These are phyloP conservation scores for Lactuca sativa DNA, from an alignment of 129 eudicot species.

Conservation along the genomic window DNA sequence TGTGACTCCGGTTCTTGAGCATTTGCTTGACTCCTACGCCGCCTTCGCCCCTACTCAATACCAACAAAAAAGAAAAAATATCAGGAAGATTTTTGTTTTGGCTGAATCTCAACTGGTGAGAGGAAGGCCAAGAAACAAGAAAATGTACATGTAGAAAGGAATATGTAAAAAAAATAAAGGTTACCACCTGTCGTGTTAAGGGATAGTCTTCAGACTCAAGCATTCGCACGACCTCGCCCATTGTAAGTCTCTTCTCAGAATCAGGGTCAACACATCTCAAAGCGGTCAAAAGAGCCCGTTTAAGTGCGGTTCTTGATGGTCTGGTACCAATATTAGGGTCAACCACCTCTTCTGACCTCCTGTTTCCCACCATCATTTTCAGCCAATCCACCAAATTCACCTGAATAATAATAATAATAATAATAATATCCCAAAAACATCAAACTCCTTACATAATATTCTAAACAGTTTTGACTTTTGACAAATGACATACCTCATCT, in stretches of 20 bases:
- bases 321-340: conserved; percentile 64
- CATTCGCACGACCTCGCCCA: conserved; percentile 89
- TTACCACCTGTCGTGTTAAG: conserved; percentile 77
- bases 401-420: conserved; percentile 27
- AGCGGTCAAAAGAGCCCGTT: conserved; percentile 80
- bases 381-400: conserved; percentile 88
- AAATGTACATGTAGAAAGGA: too few species aligned
- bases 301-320: conserved; percentile 77
- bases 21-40: conserved; percentile 45
- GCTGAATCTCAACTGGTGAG: not conserved
- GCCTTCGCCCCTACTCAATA: conserved; percentile 61
- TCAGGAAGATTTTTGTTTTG: not conserved
- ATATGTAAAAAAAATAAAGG: conserved; percentile 6
- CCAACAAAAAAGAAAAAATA: not conserved
- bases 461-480: not conserved
- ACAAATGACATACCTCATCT: conserved; percentile 51
- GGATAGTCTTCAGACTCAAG: conserved; percentile 86
- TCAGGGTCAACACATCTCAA: conserved; percentile 88
- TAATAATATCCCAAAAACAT: not conserved
- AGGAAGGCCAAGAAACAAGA: not conserved
- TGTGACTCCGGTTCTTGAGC: conserved; percentile 50
- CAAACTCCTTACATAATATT: not conserved
- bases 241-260: conserved; percentile 66
- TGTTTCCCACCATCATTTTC: conserved; percentile 77
- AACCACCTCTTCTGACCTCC: conserved; percentile 80